These are phyloP conservation scores for Yarrowia bubula DNA, from an alignment of 805 yeast genomes.

Conservation along the genomic window DNA sequence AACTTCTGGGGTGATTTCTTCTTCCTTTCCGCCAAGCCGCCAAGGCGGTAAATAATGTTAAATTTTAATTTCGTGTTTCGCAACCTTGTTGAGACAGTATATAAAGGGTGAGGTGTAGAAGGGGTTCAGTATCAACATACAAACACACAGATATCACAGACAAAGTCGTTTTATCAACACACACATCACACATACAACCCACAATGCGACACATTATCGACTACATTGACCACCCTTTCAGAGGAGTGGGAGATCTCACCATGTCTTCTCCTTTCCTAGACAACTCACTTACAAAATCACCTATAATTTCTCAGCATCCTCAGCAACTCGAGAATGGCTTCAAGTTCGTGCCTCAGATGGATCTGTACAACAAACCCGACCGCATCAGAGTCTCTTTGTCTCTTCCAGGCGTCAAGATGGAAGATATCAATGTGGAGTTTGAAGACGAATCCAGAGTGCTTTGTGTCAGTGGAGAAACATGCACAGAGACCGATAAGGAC, in stretches of 20 bases:
- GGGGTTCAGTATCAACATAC: neutral
- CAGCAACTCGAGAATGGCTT: neutral
- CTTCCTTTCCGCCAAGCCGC: neutral
- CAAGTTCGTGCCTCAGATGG: conserved; percentile 53
- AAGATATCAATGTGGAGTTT: conserved; percentile 54
- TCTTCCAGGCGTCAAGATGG: conserved; percentile 56
- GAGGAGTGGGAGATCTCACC: conserved; percentile 12
- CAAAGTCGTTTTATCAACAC: neutral
- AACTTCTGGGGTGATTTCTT: neutral
- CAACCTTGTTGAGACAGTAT: neutral
- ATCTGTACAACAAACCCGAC: conserved; percentile 51
- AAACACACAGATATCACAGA: neutral
- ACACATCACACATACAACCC: neutral
- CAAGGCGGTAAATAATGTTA: neutral
- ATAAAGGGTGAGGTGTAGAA: neutral
- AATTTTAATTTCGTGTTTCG: neutral
- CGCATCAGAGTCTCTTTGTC: conserved; percentile 51
- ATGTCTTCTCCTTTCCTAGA: conserved; percentile 10
- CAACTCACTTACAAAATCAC: neutral
- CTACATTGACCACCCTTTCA: conserved; percentile 10
- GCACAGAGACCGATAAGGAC: neutral
- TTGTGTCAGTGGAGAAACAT: conserved; percentile 47
- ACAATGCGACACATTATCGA: conserved; percentile 9
- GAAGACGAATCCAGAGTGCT: conserved; percentile 58
- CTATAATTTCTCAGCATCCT: neutral